Evolutionary conservation across 345 rosid genomes (phyloP).

Genomic region (Ailanthus altissimus): DNA sequence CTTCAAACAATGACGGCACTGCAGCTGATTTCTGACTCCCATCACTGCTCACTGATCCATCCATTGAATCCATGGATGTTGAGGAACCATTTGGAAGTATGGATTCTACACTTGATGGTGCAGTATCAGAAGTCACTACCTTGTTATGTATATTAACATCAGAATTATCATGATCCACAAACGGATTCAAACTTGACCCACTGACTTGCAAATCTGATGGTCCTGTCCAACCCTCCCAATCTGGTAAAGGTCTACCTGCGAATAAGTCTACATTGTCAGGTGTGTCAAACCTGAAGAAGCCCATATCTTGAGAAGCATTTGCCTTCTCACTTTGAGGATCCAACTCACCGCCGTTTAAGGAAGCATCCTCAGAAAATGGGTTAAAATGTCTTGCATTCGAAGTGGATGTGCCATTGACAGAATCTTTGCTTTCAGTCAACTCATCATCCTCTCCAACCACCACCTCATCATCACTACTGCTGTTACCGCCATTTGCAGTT

Average conservation of each 20-base stretch:
- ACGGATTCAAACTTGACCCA: constrained; percentile 66
- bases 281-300: constrained; percentile 59
- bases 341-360: constrained; percentile 21
- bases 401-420: constrained; percentile 51
- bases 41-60: constrained; percentile 42
- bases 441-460: constrained; percentile 79
- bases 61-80: constrained; percentile 40
- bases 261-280: constrained; percentile 57
- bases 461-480: constrained; percentile 91
- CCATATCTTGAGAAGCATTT: constrained; percentile 39
- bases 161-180: constrained; percentile 49
- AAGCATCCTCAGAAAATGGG: constrained; percentile 33
- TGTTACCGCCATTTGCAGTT: constrained; percentile 57
- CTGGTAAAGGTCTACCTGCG: constrained; percentile 59
- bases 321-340: constrained; percentile 36
- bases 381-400: constrained; percentile 37
- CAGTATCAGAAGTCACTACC: constrained; percentile 35
- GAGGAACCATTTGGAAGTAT: constrained; percentile 58
- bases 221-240: constrained; percentile 92
- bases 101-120: constrained; percentile 40
- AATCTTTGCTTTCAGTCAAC: constrained; percentile 50
- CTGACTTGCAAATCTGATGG: constrained; percentile 57
- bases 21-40: constrained; percentile 43
- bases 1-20: constrained; percentile 76
- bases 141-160: constrained; percentile 38